A percentile compares a stretch with the other conserved stretches of the same genome.
Conservation (phyloP, 352 stramenopile genomes). For the Thalassiosira sp. region DNA sequence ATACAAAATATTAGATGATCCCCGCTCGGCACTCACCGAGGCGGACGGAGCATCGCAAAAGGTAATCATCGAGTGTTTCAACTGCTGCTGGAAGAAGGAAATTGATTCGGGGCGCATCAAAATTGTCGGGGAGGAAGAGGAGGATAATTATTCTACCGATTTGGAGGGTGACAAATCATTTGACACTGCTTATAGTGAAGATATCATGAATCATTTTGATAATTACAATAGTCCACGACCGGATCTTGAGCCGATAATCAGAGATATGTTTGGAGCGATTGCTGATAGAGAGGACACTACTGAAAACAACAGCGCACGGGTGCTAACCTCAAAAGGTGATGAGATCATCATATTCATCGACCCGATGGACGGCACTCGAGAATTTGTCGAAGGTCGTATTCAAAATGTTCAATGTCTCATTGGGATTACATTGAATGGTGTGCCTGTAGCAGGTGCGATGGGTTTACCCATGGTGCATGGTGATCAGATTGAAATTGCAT, state of each 20-base stretch:
- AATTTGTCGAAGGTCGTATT: slow-evolving; percentile 67
- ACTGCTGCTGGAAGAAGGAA: slow-evolving; percentile 29
- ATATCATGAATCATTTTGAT: slow-evolving; percentile 27
- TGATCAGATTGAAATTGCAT: slow-evolving; percentile 39
- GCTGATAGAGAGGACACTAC: background rate
- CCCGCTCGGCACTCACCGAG: slow-evolving; percentile 60
- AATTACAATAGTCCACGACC: slow-evolving; percentile 34
- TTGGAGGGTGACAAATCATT: slow-evolving; percentile 6
- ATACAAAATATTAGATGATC: slow-evolving; percentile 39
- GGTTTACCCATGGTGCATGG: slow-evolving; percentile 69
- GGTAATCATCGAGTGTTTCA: slow-evolving; percentile 52
- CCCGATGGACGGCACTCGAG: slow-evolving; percentile 74
- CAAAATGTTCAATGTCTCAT: slow-evolving; percentile 71
- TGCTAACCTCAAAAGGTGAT: slow-evolving; percentile 26
- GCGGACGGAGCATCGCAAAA: slow-evolving; percentile 60
- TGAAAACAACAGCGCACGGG: background rate
- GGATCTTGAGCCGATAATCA: slow-evolving; percentile 31
- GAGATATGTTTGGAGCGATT: slow-evolving; percentile 19
- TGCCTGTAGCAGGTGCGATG: slow-evolving; percentile 69
- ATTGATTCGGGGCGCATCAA: slow-evolving; percentile 16
- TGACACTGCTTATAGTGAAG: slow-evolving; percentile 14
- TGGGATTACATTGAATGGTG: slow-evolving; percentile 66
- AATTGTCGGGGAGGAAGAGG: slow-evolving; percentile 72
- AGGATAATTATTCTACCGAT: slow-evolving; percentile 23
- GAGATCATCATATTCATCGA: slow-evolving; percentile 76